Conservation (phyloP, 441 rosid genomes). For the Macaranga tanarius region DNA sequence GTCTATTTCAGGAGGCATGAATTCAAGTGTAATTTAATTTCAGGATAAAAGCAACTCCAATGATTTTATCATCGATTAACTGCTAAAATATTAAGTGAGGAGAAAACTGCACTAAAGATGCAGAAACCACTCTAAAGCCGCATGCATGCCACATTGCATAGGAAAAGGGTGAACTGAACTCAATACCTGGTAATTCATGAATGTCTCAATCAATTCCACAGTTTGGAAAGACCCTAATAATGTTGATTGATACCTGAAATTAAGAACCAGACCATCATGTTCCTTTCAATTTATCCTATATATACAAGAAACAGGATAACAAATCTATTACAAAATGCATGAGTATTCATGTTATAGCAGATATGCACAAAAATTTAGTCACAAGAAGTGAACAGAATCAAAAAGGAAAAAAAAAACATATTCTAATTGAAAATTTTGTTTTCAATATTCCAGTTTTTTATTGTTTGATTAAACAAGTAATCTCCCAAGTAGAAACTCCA, state of each 20-base stretch:
- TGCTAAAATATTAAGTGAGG: not conserved
- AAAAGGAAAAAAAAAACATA: too few relatives aligned
- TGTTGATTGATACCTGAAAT: slow-evolving; percentile 90
- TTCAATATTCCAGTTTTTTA: too few relatives aligned
- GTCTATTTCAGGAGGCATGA: not conserved
- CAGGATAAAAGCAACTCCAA: not conserved
- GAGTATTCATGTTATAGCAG: too few relatives aligned
- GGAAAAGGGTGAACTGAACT: not conserved
- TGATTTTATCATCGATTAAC: not conserved
- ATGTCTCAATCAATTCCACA: slow-evolving; percentile 90
- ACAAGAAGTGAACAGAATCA: too few relatives aligned
- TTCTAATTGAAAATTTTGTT: too few relatives aligned
- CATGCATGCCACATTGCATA: not conserved
- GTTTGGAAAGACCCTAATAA: slow-evolving; percentile 95
- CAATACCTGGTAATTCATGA: slow-evolving; percentile 95
- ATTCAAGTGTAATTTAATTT: not conserved
- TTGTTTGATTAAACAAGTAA: too few relatives aligned
- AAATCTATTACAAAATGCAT: too few relatives aligned
- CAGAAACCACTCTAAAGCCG: not conserved
- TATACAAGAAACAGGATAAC: not conserved
- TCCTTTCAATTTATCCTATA: too few relatives aligned
- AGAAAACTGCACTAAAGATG: not conserved
- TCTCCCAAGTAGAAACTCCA: too few relatives aligned
- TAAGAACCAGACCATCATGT: not conserved
- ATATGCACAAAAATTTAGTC: too few relatives aligned